These are phyloP conservation scores for Venturia asperata DNA, from an alignment of 2,329 filamentous ascomycete genomes.

Conservation along the genomic window DNA sequence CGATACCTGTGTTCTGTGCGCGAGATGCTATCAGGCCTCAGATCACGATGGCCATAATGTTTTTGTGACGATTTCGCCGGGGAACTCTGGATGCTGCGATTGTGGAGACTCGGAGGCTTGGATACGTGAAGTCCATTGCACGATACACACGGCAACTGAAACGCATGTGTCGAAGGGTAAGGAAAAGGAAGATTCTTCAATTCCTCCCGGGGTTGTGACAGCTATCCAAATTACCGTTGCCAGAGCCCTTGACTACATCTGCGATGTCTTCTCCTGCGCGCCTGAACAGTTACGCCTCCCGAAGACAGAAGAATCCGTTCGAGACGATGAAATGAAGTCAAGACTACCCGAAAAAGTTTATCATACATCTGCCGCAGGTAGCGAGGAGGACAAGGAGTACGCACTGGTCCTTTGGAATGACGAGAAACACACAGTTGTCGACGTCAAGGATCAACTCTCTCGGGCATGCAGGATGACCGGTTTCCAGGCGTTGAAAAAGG, in stretches of 20 bases:
- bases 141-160: constrained; percentile 65
- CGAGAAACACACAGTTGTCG: constrained; percentile 91
- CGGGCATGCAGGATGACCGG: constrained; percentile 72
- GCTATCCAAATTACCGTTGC: constrained; percentile 81
- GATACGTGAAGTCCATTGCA: constrained; percentile 79
- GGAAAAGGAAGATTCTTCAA: constrained; percentile 42
- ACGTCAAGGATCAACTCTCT: constrained; percentile 84
- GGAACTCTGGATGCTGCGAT: constrained; percentile 94
- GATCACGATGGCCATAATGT: constrained; percentile 93
- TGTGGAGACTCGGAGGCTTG: constrained; percentile 95
- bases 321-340: constrained; percentile 72
- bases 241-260: constrained; percentile 84
- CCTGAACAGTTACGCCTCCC: constrained; percentile 85
- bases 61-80: constrained; percentile 76
- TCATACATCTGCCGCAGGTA: constrained; percentile 47
- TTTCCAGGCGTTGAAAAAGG: constrained; percentile 63
- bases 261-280: constrained; percentile 95
- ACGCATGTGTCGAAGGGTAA: constrained; percentile 43
- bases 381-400: constrained; percentile 64
- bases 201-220: constrained; percentile 69
- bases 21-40: constrained; percentile 87
- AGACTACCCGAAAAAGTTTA: constrained; percentile 72
- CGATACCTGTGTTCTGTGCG: constrained; percentile 92
- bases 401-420: constrained; percentile 93
- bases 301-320: constrained; percentile 76